phyloP scores from a whole-genome alignment of 2,329 filamentous ascomycete genomes.

The Polychaeton citri region DNA sequence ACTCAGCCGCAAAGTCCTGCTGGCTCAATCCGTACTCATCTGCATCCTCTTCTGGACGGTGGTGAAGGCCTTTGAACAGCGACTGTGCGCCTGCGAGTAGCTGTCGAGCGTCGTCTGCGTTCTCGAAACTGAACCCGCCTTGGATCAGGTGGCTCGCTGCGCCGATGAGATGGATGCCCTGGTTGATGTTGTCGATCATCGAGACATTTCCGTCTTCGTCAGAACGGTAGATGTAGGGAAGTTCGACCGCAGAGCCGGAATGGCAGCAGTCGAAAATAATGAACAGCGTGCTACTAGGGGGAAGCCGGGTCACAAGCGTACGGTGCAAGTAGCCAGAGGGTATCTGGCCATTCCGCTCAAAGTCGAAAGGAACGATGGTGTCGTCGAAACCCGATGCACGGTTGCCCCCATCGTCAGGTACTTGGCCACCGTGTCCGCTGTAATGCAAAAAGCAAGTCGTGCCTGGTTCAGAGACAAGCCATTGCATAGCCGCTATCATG shows the following conservation, averaged over 20 bases:
- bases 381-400: slow-evolving; percentile 17
- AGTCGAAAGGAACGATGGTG: slow-evolving; percentile 19
- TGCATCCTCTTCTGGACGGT: slow-evolving; percentile 29
- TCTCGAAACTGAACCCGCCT: slow-evolving; percentile 34
- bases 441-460: slow-evolving; percentile 45
- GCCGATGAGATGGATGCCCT: slow-evolving; percentile 36
- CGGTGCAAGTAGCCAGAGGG: slow-evolving; percentile 39
- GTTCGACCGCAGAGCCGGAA: slow-evolving; percentile 44
- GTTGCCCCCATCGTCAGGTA: slow-evolving; percentile 27
- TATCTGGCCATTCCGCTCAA: slow-evolving; percentile 39
- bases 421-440: slow-evolving; percentile 45
- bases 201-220: slow-evolving; percentile 44
- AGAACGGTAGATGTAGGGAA: slow-evolving; percentile 45
- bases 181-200: slow-evolving; percentile 41
- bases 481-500: slow-evolving; percentile 40
- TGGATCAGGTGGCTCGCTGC: slow-evolving; percentile 38
- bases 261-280: slow-evolving; percentile 51
- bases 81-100: slow-evolving; percentile 39
- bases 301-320: slow-evolving; percentile 38
- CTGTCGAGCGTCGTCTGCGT: slow-evolving; percentile 37
- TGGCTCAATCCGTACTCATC: slow-evolving; percentile 31
- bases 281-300: slow-evolving; percentile 38
- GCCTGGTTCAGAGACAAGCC: slow-evolving; percentile 42
- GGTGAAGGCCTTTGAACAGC: slow-evolving; percentile 41
- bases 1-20: slow-evolving; percentile 26